phyloP scores from a whole-genome alignment of 148 eudicot genomes.

The Nepenthes gracilis region DNA sequence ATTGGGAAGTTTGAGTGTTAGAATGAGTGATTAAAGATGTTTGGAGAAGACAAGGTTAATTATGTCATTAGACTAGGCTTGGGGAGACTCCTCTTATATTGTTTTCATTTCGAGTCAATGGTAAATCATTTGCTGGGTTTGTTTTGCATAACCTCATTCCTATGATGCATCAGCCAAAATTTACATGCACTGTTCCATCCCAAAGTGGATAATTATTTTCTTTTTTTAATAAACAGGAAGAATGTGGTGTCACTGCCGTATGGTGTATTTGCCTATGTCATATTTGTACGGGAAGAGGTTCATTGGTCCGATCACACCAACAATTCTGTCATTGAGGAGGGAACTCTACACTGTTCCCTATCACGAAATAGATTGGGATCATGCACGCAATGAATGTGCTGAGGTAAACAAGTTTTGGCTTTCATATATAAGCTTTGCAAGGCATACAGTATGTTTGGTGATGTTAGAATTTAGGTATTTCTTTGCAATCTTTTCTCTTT shows the following conservation, averaged over 20 bases:
- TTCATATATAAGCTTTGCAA: neutral
- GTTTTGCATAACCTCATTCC: neutral
- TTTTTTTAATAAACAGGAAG: constrained; percentile 49
- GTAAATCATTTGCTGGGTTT: neutral
- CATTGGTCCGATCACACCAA: constrained; percentile 92
- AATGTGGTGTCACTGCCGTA: constrained; percentile 99
- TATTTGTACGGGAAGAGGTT: constrained; percentile 92
- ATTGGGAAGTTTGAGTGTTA: no score
- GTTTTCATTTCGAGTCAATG: neutral
- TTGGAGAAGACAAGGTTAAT: no score
- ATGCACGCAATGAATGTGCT: constrained; percentile 88
- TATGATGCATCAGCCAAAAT: neutral
- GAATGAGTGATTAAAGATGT: no score
- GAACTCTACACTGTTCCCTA: constrained; percentile 74
- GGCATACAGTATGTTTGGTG: neutral
- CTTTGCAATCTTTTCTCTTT: no score
- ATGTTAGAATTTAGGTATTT: no score
- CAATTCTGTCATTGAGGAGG: constrained; percentile 65
- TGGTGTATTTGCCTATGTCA: constrained; percentile 98
- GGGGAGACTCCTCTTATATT: no score
- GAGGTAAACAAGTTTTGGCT: constrained; percentile 40
- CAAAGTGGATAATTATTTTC: neutral
- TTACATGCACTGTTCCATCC: neutral
- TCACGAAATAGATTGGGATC: constrained; percentile 85
- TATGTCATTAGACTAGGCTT: no score